phyloP scores from a whole-genome alignment of 2,329 filamentous ascomycete species.

The Pseudocercospora macadamiae region DNA sequence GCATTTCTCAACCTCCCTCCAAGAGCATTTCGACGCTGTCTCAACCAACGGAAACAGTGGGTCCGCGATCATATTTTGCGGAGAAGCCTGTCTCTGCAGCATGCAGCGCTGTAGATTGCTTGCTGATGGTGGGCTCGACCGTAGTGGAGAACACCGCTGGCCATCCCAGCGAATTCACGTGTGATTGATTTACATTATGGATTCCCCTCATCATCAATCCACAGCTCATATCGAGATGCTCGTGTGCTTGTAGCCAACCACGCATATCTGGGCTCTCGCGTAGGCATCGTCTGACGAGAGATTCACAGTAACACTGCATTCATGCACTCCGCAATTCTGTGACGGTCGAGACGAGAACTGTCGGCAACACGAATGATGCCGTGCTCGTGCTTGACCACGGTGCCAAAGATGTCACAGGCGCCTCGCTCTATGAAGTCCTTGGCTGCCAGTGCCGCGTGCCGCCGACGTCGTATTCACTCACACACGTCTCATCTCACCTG shows the following conservation, averaged over 20 bases:
- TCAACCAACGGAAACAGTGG: neutral
- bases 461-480: conserved; percentile 4
- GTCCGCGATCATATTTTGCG: neutral
- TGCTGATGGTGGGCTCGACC: neutral
- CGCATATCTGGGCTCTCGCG: neutral
- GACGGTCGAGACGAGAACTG: conserved; percentile 15
- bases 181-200: conserved; percentile 6
- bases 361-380: conserved; percentile 5
- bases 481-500: conserved; percentile 1
- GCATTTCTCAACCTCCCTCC: conserved; percentile 5
- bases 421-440: conserved; percentile 4
- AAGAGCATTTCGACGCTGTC: neutral
- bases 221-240: neutral
- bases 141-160: neutral
- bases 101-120: too few relatives aligned
- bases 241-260: neutral
- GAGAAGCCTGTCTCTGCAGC: conserved; percentile 7
- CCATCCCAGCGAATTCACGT: neutral
- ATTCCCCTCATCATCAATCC: conserved; percentile 7
- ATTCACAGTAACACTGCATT: conserved; percentile 5
- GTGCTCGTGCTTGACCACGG: conserved; percentile 17
- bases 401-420: conserved; percentile 20
- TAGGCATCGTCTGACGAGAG: conserved; percentile 10
- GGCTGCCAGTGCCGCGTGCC: conserved; percentile 7
- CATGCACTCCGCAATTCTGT: conserved; percentile 23